Percentiles rank a stretch among this genome's conserved stretches.
phyloP scores from a whole-genome alignment of 2,329 filamentous ascomycete genomes.

The Basipetospora chlamydospora region DNA sequence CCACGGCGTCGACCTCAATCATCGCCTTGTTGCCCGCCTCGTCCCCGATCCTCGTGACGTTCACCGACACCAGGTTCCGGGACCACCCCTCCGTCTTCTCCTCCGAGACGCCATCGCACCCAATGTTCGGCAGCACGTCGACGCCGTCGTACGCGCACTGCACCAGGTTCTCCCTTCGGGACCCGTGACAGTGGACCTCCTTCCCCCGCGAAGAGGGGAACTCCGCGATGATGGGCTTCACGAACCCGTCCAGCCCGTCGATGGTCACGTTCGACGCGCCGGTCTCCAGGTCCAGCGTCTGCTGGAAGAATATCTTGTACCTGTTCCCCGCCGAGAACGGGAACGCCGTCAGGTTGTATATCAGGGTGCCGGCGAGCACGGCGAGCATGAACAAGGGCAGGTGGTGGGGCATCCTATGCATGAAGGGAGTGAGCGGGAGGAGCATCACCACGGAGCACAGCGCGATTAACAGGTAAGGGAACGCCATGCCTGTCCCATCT shows the following conservation, averaged over 20 bases:
- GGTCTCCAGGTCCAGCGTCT: conserved; percentile 62
- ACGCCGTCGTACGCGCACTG: conserved; percentile 59
- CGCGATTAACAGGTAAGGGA: conserved; percentile 58
- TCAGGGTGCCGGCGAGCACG: conserved; percentile 58
- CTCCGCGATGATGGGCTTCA: conserved; percentile 49
- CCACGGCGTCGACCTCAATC: conserved; percentile 53
- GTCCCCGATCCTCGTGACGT: conserved; percentile 27
- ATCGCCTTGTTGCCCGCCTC: conserved; percentile 33
- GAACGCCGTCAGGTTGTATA: conserved; percentile 78
- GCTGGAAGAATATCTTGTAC: conserved; percentile 78
- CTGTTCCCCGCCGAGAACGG: conserved; percentile 70
- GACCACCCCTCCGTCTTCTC: conserved; percentile 24
- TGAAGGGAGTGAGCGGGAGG: conserved; percentile 65
- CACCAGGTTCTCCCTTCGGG: conserved; percentile 32
- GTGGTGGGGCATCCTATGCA: conserved; percentile 75
- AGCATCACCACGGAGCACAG: conserved; percentile 56
- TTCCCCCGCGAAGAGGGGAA: conserved; percentile 59
- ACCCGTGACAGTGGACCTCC: conserved; percentile 35
- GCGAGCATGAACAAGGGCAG: conserved; percentile 63
- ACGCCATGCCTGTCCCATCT: conserved; percentile 61
- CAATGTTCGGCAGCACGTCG: conserved; percentile 45
- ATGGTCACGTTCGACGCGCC: conserved; percentile 57
- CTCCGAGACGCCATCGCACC: conserved; percentile 25
- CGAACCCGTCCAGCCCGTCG: conserved; percentile 51
- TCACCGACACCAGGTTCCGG: conserved; percentile 32